Evolutionary conservation across 805 yeast species (phyloP).

Genomic region (Candida yuanshanica): DNA sequence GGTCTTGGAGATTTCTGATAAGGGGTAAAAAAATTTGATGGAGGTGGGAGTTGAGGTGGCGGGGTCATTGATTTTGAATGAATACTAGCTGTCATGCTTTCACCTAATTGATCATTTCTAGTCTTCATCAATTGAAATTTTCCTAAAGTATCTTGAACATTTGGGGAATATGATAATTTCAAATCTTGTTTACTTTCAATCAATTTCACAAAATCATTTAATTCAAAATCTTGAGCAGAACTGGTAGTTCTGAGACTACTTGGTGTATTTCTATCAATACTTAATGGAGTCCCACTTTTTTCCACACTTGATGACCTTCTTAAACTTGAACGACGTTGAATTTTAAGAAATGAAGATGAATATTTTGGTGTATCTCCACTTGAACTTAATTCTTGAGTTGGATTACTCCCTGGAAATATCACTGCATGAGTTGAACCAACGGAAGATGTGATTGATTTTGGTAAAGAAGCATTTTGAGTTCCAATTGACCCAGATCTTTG

Average conservation of each 20-base stretch:
- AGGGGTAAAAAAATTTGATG: constrained; percentile 8
- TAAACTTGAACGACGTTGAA: constrained; percentile 45
- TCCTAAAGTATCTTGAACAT: constrained; percentile 41
- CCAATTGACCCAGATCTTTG: constrained; percentile 33
- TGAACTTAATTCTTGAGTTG: constrained; percentile 27
- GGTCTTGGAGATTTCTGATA: constrained; percentile 5
- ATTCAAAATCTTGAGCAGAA: constrained; percentile 35
- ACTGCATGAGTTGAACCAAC: constrained; percentile 17
- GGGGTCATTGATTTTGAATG: constrained; percentile 22
- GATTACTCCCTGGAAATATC: constrained; percentile 16
- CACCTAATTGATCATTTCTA: constrained; percentile 50
- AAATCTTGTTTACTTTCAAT: constrained; percentile 60
- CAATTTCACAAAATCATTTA: constrained; percentile 65
- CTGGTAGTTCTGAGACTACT: constrained; percentile 17
- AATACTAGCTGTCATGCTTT: constrained; percentile 48
- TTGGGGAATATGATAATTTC: constrained; percentile 26
- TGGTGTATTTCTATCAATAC: constrained; percentile 25
- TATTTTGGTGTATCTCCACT: constrained; percentile 52
- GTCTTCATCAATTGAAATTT: constrained; percentile 47
- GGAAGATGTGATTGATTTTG: constrained; percentile 24
- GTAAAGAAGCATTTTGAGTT: constrained; percentile 20
- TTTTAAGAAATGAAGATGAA: constrained; percentile 69
- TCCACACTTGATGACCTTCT: constrained; percentile 29
- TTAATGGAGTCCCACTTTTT: constrained; percentile 18
- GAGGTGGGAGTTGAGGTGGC: constrained; percentile 12